These are phyloP conservation scores for Eucalyptus leucophloia DNA, from an alignment of 345 rosid species.

Conservation along the genomic window DNA sequence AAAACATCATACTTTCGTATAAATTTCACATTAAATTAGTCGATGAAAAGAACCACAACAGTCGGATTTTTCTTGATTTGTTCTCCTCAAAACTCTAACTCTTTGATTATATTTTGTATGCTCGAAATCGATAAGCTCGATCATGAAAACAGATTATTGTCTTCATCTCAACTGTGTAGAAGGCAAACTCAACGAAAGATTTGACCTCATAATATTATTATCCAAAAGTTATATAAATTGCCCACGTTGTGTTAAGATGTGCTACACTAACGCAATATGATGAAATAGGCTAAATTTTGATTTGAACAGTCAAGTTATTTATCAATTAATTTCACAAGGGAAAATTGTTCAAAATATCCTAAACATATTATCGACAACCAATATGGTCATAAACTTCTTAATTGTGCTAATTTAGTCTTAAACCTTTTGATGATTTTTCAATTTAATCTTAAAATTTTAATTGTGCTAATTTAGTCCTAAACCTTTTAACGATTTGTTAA, in stretches of 20 bases:
- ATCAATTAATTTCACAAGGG: neutral
- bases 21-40: neutral
- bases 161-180: neutral
- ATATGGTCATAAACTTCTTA: too few species aligned
- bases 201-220: neutral
- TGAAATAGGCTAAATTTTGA: neutral
- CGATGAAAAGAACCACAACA: neutral
- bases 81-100: neutral
- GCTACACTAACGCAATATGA: neutral
- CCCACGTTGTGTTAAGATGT: neutral
- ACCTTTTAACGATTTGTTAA: too few species aligned
- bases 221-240: neutral
- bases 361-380: fast-evolving
- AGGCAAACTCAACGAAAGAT: neutral
- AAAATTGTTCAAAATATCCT: neutral
- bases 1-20: neutral
- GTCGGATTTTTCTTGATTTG: neutral
- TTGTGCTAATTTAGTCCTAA: neutral
- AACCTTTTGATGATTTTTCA: too few species aligned
- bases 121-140: neutral
- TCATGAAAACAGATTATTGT: neutral
- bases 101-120: neutral
- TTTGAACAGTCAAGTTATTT: neutral
- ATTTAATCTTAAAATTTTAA: too few species aligned
- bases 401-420: neutral